Base-by-base conservation (phyloP, 305 asterid species). In the Ajuga reptans region DNA sequence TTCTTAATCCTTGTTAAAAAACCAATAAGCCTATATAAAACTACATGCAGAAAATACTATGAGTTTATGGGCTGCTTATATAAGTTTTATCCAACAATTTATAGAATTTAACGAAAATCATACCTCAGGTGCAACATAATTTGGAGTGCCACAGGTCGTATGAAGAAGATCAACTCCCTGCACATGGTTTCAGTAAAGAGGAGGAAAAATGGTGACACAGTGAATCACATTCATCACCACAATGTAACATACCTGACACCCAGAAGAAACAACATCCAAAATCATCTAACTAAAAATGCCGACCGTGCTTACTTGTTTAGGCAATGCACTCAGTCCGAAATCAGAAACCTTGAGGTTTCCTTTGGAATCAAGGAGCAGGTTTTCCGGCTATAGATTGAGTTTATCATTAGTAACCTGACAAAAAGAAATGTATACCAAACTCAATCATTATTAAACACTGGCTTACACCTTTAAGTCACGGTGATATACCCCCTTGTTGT, bases 91-190 rank as follows among this genome's bases (percentile, higher is more conserved):
- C 36, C 34, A 64, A 50, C 33, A 59, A 66, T 27, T 43, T 61
- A 53, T 33, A 72, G 74, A 39, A 73, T 42, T 33, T 43, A 50
- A 31, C 15, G 54, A 65, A 67, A 31, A 51, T 14, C 57, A 68
- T 84, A 91, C 97, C 99, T 91, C 97, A 16, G 97, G 97, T 31
- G 99, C 99, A 81, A 90, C 85, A 84, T 89, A 90, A 81, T 87
- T 89, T 81, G 99, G 99, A 80, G 96, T 93, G 55, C 99, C 99
- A 14, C 99, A 93, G 72, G 96, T 86, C 64, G 97, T 93, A 81
- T 93, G 91, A 71, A 93, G 99, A 81, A 93, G 87, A 68, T 87
- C 89, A 67, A 88, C 97, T 59, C 97, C 98, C 98, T 92, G 88
- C 60, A 64, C 39, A 72, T 21, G 64, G 42, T 72, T 75, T 68